Base-by-base conservation (phyloP, 2,329 filamentous ascomycete genomes). In the Penicillium sp. region DNA sequence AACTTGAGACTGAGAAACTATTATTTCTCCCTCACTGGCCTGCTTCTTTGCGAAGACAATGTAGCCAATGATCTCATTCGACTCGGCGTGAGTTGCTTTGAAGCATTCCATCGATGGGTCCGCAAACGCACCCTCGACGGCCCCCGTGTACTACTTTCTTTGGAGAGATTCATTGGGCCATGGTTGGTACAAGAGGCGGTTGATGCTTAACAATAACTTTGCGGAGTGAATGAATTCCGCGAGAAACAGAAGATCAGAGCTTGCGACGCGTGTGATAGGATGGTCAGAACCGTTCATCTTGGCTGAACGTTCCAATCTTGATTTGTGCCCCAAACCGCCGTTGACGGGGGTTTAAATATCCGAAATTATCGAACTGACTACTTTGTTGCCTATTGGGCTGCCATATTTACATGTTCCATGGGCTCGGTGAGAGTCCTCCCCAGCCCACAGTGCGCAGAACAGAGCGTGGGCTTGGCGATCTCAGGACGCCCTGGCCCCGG, bases 111-210 rank as follows among this genome's bases (percentile, higher is more conserved):
- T 41, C 3, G 32, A 31, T 13, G 54, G 22, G 24, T 50, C 40
- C 3, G 41, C 31, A 38, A 46, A 53, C 29, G 41, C 57, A 1
- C 16, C 31, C 3, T 44, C 32, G 3, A 64, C 39, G 2, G 54
- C 56, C 2, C 9, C 8, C 2, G 40, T 36, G 27, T 64, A 61
- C 9, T 54, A 45, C 9, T 34, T 34, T 2, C 24, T 45, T 16
- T 64, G 60, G 16, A 43, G 2, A 9, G 10, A 32, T 34, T 60
- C 54, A 41, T 63, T 64, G 1, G 60, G 57, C 60, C 55, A 57
- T 27, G 39, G 34, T 18, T 34, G 32, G 14, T 34, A 34, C 32
- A 34, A 13, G 14, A 34, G 32, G 4, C 32, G 32, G 14, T 34
- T 34, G 32, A 34, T 34, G 32, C 32, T 34, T 34, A 34, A 13